Percentiles rank a stretch among this genome's conserved stretches.
Conservation (phyloP, 352 stramenopile species). For the Achlya hypogyna region DNA sequence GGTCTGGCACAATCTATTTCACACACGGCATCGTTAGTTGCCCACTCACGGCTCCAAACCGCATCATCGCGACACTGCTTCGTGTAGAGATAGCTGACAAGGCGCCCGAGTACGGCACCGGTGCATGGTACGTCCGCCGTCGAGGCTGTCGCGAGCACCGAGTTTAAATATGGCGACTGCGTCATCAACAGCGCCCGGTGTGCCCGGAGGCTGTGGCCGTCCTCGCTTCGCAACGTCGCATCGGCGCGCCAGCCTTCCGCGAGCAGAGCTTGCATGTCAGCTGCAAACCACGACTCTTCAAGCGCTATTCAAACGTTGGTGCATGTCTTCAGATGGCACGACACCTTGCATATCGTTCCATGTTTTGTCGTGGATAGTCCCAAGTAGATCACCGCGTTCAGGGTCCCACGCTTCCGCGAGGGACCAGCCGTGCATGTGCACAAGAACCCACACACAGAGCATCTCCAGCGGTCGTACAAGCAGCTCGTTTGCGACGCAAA, state of each 20-base stretch:
- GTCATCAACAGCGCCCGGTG: conserved; percentile 3
- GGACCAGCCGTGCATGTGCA: background rate
- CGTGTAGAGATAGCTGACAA: conserved; percentile 5
- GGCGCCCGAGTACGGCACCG: background rate
- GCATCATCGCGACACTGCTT: background rate
- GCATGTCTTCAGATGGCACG: background rate
- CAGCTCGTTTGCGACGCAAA: background rate
- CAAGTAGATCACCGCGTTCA: background rate
- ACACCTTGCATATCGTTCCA: background rate
- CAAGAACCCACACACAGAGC: background rate
- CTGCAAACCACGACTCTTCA: background rate
- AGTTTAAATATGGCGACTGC: background rate
- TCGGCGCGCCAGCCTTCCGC: background rate
- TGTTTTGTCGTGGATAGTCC: background rate
- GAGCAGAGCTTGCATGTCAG: background rate
- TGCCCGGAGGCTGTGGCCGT: background rate
- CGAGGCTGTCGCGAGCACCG: background rate
- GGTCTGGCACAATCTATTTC: background rate
- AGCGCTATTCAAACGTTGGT: background rate
- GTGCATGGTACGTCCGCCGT: background rate
- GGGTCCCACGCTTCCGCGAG: background rate
- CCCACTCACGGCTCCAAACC: background rate
- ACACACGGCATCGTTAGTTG: background rate
- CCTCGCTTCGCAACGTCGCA: background rate
- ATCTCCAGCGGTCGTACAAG: background rate